phyloP scores from a whole-genome alignment of 768 basidiomycete species.

The Tricholoma hemisulphureum region DNA sequence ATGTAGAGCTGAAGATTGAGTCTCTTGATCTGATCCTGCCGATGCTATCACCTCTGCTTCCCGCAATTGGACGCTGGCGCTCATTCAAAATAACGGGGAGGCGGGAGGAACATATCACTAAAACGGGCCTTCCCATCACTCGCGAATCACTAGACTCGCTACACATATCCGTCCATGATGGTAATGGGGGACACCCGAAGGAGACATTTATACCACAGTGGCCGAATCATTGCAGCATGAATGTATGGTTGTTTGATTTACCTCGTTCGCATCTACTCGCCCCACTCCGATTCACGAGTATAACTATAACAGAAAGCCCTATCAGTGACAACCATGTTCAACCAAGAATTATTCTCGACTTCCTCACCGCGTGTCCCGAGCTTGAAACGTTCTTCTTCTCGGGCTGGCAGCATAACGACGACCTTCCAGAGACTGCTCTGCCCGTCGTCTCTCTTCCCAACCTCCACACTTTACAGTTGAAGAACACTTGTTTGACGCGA shows the following conservation, averaged over 20 bases:
- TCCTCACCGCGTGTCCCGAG: constrained; percentile 60
- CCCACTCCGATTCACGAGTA: constrained; percentile 53
- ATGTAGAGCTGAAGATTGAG: constrained; percentile 49
- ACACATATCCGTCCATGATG: constrained; percentile 36
- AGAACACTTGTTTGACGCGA: constrained; percentile 61
- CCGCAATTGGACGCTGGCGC: constrained; percentile 57
- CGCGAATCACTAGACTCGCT: constrained; percentile 34
- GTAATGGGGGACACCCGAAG: constrained; percentile 28
- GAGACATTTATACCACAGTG: constrained; percentile 32
- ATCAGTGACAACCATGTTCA: constrained; percentile 37
- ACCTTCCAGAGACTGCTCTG: constrained; percentile 27
- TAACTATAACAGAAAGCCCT: constrained; percentile 54
- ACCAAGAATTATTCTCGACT: constrained; percentile 52
- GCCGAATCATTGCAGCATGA: constrained; percentile 39
- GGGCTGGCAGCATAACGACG: constrained; percentile 51
- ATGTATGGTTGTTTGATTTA: constrained; percentile 47
- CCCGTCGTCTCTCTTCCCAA: constrained; percentile 54
- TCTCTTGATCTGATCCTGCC: constrained; percentile 55
- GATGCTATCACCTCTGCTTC: constrained; percentile 61
- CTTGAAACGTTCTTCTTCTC: constrained; percentile 58
- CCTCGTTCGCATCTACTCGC: constrained; percentile 44
- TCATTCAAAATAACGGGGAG: constrained; percentile 45
- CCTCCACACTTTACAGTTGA: constrained; percentile 56
- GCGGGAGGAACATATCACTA: constrained; percentile 33
- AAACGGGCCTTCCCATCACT: constrained; percentile 22